Evolutionary conservation across 176 grass and related monocot genomes (phyloP), one percentile per base, ranked within the genome.

Genomic region (Areca catechu): DNA sequence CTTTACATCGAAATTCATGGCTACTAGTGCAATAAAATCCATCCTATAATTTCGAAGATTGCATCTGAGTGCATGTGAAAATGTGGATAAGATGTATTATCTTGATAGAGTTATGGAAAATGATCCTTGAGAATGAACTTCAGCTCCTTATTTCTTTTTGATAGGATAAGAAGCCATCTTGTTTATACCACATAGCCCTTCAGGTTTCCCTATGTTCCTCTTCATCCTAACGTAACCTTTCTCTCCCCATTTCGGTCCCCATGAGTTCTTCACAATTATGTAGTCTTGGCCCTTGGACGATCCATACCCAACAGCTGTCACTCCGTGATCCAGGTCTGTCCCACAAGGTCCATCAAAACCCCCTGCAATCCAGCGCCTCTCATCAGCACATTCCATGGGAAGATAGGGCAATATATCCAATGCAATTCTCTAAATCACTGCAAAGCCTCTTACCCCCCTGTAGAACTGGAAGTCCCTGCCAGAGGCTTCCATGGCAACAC

Each of bases 401-500:
- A 34, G 7, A 34, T 1, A 34, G 30, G 4, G 30, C 5, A 0
- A 7, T 5, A 34, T 1, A 34, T 34, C 0, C 9, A 34, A 34
- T 34, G 30, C 30, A 9, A 9, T 3, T 5, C 30, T 34, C 30
- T 34, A 34, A 9, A 34, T 9, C 4, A 34, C 4, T 34, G 5
- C 30, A 10, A 1, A 7, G n/a, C n/a, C n/a, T 10, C 18, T 85
- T 82, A 89, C 85, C 77, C 89, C 85, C 72, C 75, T 89, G 69
- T 95, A 95, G 78, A 95, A 89, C 49, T 95, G 85, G 62, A 95
- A 95, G 60, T 89, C 75, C 16, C 49, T 80, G 53, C 82, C 75
- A 49, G 85, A 86, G 0, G 79, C 85, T 15, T 83, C 85, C 43
- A 95, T 73, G 9, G 85, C 89, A 43, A 86, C 76, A n/a, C 89